phyloP scores from a whole-genome alignment of 192 early-diverging fungal genomes.

The Backusella tuberculispora region DNA sequence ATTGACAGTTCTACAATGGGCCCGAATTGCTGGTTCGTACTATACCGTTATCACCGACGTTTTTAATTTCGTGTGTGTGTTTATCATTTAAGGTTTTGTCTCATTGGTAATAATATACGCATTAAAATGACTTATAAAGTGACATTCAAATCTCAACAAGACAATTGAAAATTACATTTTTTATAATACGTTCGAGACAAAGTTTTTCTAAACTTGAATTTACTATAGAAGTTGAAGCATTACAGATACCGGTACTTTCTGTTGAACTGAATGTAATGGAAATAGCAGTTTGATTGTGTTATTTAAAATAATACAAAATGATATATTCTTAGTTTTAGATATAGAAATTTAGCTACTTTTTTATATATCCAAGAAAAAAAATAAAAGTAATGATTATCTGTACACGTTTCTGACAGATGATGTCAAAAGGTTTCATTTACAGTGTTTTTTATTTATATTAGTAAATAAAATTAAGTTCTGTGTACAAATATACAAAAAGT shows the following conservation, averaged over 20 bases:
- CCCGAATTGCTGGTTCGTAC: not conserved
- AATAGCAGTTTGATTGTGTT: too few relatives aligned
- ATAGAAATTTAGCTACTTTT: too few relatives aligned
- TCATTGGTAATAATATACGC: not conserved
- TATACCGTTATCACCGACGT: not conserved
- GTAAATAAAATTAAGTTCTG: not conserved
- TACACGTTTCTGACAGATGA: not conserved
- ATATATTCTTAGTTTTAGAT: too few relatives aligned
- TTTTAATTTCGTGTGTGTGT: not conserved
- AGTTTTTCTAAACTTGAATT: too few relatives aligned
- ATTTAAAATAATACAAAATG: too few relatives aligned
- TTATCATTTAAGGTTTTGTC: slow-evolving; percentile 1
- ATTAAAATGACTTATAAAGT: not conserved
- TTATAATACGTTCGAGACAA: too few relatives aligned
- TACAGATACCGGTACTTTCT: too few relatives aligned
- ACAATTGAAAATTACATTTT: not conserved
- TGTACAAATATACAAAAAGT: not conserved
- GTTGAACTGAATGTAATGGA: too few relatives aligned
- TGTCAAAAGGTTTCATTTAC: not conserved
- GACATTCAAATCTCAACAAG: not conserved
- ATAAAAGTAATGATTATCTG: not conserved
- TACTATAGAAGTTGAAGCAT: too few relatives aligned
- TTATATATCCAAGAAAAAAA: not conserved
- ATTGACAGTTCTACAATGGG: not conserved
- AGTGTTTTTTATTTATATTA: not conserved